These are phyloP conservation scores for Gossypium bickii DNA, from an alignment of 345 rosid genomes.

Conservation along the genomic window DNA sequence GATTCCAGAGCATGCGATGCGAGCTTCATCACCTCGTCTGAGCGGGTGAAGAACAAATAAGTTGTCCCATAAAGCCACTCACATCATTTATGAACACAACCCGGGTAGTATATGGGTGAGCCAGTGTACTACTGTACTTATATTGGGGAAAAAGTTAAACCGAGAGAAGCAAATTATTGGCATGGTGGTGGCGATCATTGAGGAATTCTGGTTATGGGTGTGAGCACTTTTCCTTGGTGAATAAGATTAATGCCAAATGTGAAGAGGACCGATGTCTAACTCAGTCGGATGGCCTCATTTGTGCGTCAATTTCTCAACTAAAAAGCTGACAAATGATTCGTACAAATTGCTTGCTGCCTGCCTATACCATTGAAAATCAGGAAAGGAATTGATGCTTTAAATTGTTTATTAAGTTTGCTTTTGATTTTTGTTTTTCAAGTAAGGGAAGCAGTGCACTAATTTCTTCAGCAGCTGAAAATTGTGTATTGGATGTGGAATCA, in stretches of 20 bases:
- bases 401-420: no score
- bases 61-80: background rate
- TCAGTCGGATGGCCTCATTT: background rate
- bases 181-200: constrained; percentile 55
- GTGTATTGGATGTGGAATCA: background rate
- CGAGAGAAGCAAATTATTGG: background rate
- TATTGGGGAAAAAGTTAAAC: background rate
- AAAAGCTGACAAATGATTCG: no score
- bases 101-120: background rate
- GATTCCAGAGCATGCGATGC: constrained; percentile 46
- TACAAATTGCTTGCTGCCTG: no score
- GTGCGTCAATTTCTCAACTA: no score
- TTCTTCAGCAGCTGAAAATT: no score
- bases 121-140: background rate
- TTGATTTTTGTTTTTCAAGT: no score
- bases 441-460: no score
- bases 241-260: background rate
- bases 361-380: no score
- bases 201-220: background rate
- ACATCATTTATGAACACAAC: background rate
- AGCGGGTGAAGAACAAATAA: constrained; percentile 46
- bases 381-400: no score
- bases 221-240: background rate
- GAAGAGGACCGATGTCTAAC: background rate
- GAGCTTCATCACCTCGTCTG: constrained; percentile 68